phyloP scores from a whole-genome alignment of 768 basidiomycete genomes.

The Filobasidium wieringae region DNA sequence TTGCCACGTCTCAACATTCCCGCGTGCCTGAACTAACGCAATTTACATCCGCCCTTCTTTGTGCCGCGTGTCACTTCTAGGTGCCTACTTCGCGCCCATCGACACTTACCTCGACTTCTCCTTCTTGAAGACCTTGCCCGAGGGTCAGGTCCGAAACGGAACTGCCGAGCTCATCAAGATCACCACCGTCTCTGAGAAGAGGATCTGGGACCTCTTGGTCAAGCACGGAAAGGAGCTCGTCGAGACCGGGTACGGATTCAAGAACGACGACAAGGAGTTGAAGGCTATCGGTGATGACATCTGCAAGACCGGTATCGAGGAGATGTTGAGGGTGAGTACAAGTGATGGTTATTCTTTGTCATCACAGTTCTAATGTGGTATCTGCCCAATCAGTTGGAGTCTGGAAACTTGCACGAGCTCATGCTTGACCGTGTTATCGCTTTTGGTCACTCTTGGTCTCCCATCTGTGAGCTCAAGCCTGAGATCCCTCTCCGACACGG shows the following conservation, averaged over 20 bases:
- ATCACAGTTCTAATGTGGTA: not conserved
- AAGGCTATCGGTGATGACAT: constrained; percentile 30
- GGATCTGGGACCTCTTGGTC: constrained; percentile 36
- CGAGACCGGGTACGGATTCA: constrained; percentile 38
- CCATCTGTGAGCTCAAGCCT: constrained; percentile 37
- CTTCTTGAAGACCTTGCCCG: constrained; percentile 37
- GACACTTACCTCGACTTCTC: constrained; percentile 41
- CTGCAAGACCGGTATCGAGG: constrained; percentile 38
- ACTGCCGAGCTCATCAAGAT: constrained; percentile 41
- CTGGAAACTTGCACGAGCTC: constrained; percentile 40
- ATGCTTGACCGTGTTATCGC: constrained; percentile 40
- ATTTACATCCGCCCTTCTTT: constrained; percentile 7
- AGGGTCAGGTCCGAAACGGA: constrained; percentile 39
- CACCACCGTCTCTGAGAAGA: constrained; percentile 38
- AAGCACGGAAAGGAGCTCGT: constrained; percentile 38
- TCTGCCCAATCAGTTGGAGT: constrained; percentile 27
- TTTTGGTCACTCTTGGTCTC: constrained; percentile 23
- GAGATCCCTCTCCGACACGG: constrained; percentile 38
- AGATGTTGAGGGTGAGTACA: constrained; percentile 28
- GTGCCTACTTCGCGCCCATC: constrained; percentile 39
- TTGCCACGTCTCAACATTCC: not conserved
- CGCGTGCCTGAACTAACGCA: not conserved
- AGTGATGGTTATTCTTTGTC: constrained; percentile 19
- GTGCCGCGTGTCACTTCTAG: constrained; percentile 18
- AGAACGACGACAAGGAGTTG: constrained; percentile 27